A percentile compares a stretch with the other conserved stretches of the same genome.
Evolutionary conservation across 805 yeast genomes (phyloP).

Genomic region (Middelhovenomyces tepae): DNA sequence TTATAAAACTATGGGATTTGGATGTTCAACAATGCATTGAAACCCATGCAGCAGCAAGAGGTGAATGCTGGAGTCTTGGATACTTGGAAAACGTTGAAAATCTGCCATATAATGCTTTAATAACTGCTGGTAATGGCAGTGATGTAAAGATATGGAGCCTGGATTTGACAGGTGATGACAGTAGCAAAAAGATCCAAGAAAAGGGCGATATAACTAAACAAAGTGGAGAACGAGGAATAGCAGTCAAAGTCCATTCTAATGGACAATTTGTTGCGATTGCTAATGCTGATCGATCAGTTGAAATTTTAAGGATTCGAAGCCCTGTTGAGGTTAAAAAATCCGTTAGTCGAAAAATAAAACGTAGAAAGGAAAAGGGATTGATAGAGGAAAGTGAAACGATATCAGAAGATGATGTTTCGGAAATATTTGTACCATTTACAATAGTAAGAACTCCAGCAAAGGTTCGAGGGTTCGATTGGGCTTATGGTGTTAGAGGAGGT

Average conservation of each 20-base stretch:
- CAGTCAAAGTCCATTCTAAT: slow-evolving; percentile 44
- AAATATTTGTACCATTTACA: slow-evolving; percentile 57
- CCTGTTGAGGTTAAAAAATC: slow-evolving; percentile 74
- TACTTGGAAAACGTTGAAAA: slow-evolving; percentile 32
- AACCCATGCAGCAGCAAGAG: slow-evolving; percentile 87
- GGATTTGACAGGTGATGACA: slow-evolving; percentile 45
- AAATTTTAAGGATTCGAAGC: slow-evolving; percentile 67
- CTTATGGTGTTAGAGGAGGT: slow-evolving; percentile 24
- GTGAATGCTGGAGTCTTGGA: slow-evolving; percentile 87
- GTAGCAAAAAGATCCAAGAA: slow-evolving; percentile 45
- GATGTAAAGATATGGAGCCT: slow-evolving; percentile 78
- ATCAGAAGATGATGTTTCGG: slow-evolving; percentile 18
- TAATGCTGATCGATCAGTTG: slow-evolving; percentile 73
- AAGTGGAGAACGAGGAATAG: slow-evolving; percentile 47
- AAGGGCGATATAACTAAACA: slow-evolving; percentile 65
- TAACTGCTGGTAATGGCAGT: slow-evolving; percentile 74
- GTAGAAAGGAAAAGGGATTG: slow-evolving; percentile 47
- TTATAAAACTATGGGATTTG: slow-evolving; percentile 89
- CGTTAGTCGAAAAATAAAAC: slow-evolving; percentile 62
- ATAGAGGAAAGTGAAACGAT: slow-evolving; percentile 48
- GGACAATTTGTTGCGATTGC: slow-evolving; percentile 52
- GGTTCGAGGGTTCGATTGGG: slow-evolving; percentile 59
- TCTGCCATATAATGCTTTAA: slow-evolving; percentile 29
- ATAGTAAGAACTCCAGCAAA: slow-evolving; percentile 57
- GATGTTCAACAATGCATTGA: slow-evolving; percentile 84